phyloP scores from a whole-genome alignment of 768 basidiomycete genomes.

The Termitomyces heimii region DNA sequence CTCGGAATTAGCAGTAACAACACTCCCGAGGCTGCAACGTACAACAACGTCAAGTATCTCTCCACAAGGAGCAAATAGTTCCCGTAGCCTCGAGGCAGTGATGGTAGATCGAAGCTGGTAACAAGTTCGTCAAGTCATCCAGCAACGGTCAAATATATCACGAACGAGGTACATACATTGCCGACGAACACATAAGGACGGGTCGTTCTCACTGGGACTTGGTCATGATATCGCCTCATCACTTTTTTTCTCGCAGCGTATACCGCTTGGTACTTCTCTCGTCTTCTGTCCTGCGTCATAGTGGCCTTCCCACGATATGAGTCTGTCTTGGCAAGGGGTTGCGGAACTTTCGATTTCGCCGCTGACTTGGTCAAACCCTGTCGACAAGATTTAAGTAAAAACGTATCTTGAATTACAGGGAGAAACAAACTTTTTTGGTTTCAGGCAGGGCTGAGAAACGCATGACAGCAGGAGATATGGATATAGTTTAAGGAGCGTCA shows the following conservation, averaged over 20 bases:
- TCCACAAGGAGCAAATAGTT: slow-evolving; percentile 32
- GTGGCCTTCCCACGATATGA: slow-evolving; percentile 1
- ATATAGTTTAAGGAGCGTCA: not conserved
- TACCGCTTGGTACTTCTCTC: slow-evolving; percentile 17
- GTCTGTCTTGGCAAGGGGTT: not conserved
- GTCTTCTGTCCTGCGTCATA: slow-evolving; percentile 1
- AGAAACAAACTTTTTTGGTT: not conserved
- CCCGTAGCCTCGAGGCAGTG: slow-evolving; percentile 24
- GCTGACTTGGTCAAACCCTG: not conserved
- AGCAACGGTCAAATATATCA: not conserved
- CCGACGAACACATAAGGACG: slow-evolving; percentile 47
- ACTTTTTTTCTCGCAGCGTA: slow-evolving; percentile 19
- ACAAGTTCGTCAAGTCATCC: not conserved
- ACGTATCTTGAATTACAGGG: no score
- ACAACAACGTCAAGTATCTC: slow-evolving; percentile 25
- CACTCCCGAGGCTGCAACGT: slow-evolving; percentile 38
- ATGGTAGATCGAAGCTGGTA: slow-evolving; percentile 29
- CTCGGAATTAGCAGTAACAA: slow-evolving; percentile 21
- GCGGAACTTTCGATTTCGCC: not conserved
- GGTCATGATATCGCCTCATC: slow-evolving; percentile 5
- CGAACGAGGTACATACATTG: slow-evolving; percentile 40
- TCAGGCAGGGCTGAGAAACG: slow-evolving; percentile 8
- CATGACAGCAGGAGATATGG: not conserved
- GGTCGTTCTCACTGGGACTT: not conserved
- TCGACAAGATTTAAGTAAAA: not conserved